Evolutionary conservation across 78 protist genomes (phyloP).

Genomic region (Chrysochromulina parva): DNA sequence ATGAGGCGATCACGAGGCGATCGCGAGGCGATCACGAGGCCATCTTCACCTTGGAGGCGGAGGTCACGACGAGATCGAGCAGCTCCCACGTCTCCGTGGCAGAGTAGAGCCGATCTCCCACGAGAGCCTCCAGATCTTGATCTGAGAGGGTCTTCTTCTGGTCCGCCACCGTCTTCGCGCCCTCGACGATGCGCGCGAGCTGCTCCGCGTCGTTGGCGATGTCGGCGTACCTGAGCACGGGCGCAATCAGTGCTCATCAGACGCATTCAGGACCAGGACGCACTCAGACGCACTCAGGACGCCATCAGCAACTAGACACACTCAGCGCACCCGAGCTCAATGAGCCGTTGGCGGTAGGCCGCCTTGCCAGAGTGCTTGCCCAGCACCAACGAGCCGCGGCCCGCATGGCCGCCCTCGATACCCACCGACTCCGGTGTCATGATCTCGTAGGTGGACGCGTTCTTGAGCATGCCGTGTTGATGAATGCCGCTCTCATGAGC

Average conservation of each 20-base stretch:
- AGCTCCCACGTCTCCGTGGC: no score
- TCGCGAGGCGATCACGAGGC: no score
- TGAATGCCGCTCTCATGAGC: conserved; percentile 82
- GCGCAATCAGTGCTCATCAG: no score
- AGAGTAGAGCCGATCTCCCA: background rate
- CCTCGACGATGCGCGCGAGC: background rate
- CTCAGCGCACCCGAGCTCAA: conserved; percentile 28
- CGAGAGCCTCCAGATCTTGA: conserved; percentile 43
- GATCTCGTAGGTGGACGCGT: conserved; percentile 66
- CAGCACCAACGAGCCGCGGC: conserved; percentile 38
- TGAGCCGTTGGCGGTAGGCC: conserved; percentile 51
- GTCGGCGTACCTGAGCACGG: conserved; percentile 38
- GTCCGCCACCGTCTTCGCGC: conserved; percentile 58
- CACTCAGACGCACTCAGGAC: no score
- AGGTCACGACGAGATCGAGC: no score
- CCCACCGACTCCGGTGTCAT: conserved; percentile 62
- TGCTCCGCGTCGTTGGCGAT: background rate
- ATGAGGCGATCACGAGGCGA: no score
- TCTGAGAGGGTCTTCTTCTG: conserved; percentile 64
- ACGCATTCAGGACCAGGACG: no score
- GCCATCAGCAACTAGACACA: no score
- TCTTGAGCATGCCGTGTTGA: conserved; percentile 50
- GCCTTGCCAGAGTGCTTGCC: conserved; percentile 68
- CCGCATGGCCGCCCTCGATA: background rate
- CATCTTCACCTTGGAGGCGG: no score